Evolutionary conservation across 208 protist species (phyloP), one percentile per base, ranked within the genome.

Genomic region (Acanthamoeba lenticulata): DNA sequence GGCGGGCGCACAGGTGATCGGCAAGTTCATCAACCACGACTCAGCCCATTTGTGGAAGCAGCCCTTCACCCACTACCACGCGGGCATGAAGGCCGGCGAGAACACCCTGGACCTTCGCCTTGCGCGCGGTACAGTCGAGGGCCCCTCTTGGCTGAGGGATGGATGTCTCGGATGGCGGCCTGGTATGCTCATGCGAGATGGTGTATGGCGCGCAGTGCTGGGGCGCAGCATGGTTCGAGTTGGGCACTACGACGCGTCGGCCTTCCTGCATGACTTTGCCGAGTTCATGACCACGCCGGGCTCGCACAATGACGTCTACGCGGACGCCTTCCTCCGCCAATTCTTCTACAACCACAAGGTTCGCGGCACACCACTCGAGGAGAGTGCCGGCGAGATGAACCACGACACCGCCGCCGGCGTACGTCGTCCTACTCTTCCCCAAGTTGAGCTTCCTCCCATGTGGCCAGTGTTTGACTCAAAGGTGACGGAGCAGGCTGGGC

Each of bases 271-370:
- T 7, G 55, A 93, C 32, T 94, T 77, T 47, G 90, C 47, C 15
- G 85, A 94, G 19, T 94, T 94, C 34, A 94, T 94, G 93, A 90
- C 55, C 45, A 94, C 69, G 4, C 93, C 93, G n/a, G 74, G 74
- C 0, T 77, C 69, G 5, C 93, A 94, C 55, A 94, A 94, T 45
- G 93, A 94, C 44, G 55, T 77, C 13, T 94, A 93, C 40, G 72
- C 93, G 29, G 93, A 92, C 24, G 40, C 44, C 49, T 94, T 90
- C 86, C 52, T 92, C 24, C 79, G 79, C 9, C 45, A 88, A n/a
- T 93, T 93, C 45, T 93, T 74, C 74, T 69, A 86, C 74, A 83
- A 83, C 9, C 74, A 83, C 29, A 52, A 52, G 36, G 74, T 83
- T n/a, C 74, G 45, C 27, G 74, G 74, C 74, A 83, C 45, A 40